Evolutionary conservation across 2,329 filamentous ascomycete species (phyloP), one percentile per base, ranked within the genome.

Genomic region (Chaetomium strumarium): DNA sequence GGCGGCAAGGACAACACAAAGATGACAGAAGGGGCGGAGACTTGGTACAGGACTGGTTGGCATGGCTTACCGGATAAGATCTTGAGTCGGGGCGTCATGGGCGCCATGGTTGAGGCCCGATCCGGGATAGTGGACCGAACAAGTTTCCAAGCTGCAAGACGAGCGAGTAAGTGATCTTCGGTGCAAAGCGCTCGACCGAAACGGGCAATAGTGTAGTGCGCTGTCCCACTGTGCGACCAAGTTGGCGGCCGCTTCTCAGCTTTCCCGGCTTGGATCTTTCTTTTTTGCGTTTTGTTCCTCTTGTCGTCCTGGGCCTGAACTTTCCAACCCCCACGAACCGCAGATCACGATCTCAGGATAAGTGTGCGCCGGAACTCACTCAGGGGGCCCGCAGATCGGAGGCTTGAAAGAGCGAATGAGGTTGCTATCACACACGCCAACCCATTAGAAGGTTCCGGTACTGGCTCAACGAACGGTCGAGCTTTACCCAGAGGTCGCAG

Each of bases 71-170:
- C 79, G 76, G 77, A 79, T 67, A 81, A 73, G 70, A 80, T 74
- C 72, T 76, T 80, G 69, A 78, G 74, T 71, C 78, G 77, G 70
- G 79, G 77, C 68, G 78, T 72, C 68, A 75, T 71, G 69, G 79
- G 78, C 71, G 77, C 78, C 79, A 81, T 81, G 69, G 69, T 75
- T 68, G 68, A 65, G 67, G 61, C 69, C 68, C 62, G 64, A 68
- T 67, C 61, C 60, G 66, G 68, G 60, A 64, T 69, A 70, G 64
- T 62, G 58, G 57, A 60, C 56, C 63, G 57, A 60, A 58, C 63
- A 61, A 60, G 60, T 64, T 62, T 64, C 59, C 60, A 65, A 59
- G 59, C 58, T 59, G 59, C 58, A 57, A 60, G 58, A 53, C 62
- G 58, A 62, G 61, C 57, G n/a, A n/a, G n/a, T n/a, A n/a, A 55